A percentile compares a stretch with the other conserved stretches of the same genome.
phyloP scores from a whole-genome alignment of 345 rosid species.

The Eutrema yunnanense region DNA sequence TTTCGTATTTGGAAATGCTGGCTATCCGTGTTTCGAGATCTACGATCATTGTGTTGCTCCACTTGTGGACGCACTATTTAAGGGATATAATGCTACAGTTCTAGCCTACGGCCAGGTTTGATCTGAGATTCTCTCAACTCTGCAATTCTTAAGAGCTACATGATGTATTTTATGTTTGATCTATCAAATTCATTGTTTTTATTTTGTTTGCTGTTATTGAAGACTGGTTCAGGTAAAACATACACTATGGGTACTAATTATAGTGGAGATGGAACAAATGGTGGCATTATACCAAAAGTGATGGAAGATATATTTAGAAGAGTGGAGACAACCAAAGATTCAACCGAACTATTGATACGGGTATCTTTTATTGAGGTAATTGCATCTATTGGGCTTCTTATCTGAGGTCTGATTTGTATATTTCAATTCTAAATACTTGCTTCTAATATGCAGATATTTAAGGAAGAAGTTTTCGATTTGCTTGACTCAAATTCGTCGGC shows the following conservation, averaged over 20 bases:
- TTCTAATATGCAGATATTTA: slow-evolving; percentile 57
- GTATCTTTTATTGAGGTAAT: slow-evolving; percentile 94
- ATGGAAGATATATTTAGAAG: slow-evolving; percentile 67
- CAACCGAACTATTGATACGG: slow-evolving; percentile 62
- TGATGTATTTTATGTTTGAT: background rate
- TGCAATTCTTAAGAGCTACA: background rate
- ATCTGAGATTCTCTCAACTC: background rate
- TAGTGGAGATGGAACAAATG: slow-evolving; percentile 49
- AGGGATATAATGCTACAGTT: slow-evolving; percentile 91
- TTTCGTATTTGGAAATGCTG: slow-evolving; percentile 55
- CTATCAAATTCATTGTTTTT: background rate
- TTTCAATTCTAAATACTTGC: background rate
- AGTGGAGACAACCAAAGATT: slow-evolving; percentile 43
- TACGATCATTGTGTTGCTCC: slow-evolving; percentile 78
- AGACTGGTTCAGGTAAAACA: slow-evolving; percentile 97
- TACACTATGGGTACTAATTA: slow-evolving; percentile 97
- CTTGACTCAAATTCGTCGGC: slow-evolving; percentile 54
- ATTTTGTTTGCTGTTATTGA: background rate
- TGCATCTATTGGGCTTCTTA: background rate
- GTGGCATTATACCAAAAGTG: slow-evolving; percentile 76
- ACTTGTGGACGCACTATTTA: slow-evolving; percentile 75
- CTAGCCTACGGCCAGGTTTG: slow-evolving; percentile 97
- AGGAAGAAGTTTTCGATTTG: slow-evolving; percentile 93
- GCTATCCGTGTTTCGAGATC: slow-evolving; percentile 41
- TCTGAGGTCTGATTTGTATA: background rate